Evolutionary conservation across 306 rosid genomes (phyloP), one percentile per base, ranked within the genome.

Genomic region (Ziziphus jujuba): DNA sequence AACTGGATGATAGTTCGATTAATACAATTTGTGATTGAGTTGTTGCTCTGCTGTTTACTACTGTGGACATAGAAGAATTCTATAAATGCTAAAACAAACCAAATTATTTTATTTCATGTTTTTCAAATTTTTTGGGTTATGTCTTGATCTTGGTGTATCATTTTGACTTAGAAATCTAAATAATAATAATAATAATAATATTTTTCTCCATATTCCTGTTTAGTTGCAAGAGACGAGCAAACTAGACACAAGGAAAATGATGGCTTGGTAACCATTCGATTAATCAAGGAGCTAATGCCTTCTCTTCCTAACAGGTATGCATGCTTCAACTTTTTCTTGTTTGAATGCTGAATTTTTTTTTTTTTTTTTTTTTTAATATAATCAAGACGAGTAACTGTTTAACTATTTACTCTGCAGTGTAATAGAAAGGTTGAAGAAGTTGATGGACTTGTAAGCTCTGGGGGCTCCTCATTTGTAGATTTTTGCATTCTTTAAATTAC

Each of bases 251-350:
- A 35, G 69, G 73, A 68, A 55, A 74, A 54, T 43, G 73, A 66
- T 24, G 70, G 67, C 59, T 62, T 69, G 20, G 53, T 72, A 53
- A 45, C 84, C 60, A 63, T 76, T 83, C 79, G 47, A 71, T 80
- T 73, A 20, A 31, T 82, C 72, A 73, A 81, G 70, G 76, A 86
- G 77, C 65, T 86, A 51, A 62, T 86, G 13, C 84, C 88, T 38
- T 73, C 85, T 58, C 73, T 87, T 71, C 74, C 96, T 31, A 59
- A 83, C 51, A 87, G 95, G 97, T 92, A 84, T 54, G 72, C 55
- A 44, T 75, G 55, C 65, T 73, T 71, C 63, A 16, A 57, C 56
- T 38, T 50, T 49, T 56, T n/a, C 45, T 40, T 40, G 45, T 12
- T 11, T 10, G 15, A 23, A 34, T 67, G 34, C 25, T 45, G 24